Evolutionary conservation across 345 rosid genomes (phyloP).

Genomic region (Garcia nutans): DNA sequence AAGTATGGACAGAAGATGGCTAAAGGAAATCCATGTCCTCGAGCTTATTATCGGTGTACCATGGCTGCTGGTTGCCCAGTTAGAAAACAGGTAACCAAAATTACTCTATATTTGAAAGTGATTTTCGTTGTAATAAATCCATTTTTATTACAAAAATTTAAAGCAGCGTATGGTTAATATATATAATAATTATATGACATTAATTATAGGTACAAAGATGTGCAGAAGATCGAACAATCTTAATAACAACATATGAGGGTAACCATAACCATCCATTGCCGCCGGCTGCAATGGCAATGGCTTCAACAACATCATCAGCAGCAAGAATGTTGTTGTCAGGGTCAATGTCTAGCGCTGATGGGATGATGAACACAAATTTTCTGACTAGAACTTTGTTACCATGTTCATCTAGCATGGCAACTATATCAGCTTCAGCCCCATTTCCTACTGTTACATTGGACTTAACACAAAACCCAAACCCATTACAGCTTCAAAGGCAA

Average conservation of each 20-base stretch:
- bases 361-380: conserved; percentile 66
- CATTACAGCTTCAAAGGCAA: conserved; percentile 37
- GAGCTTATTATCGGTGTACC: conserved; percentile 77
- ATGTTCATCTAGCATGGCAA: conserved; percentile 93
- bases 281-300: conserved; percentile 89
- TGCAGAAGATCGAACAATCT: conserved; percentile 77
- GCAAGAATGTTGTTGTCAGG: conserved; percentile 83
- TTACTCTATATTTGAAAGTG: no score
- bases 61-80: conserved; percentile 84
- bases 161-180: no score
- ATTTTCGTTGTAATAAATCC: no score
- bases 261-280: conserved; percentile 96
- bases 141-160: no score
- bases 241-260: conserved; percentile 90
- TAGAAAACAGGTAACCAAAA: conserved; percentile 53
- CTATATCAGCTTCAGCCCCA: conserved; percentile 94
- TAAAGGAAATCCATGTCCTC: conserved; percentile 77
- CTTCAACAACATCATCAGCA: conserved; percentile 86
- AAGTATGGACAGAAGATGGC: conserved; percentile 84
- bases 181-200: neutral
- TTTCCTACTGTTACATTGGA: conserved; percentile 94
- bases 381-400: conserved; percentile 72
- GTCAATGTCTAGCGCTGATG: conserved; percentile 76
- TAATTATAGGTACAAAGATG: conserved; percentile 76
- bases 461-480: conserved; percentile 55